A percentile compares a stretch with the other conserved stretches of the same genome.
phyloP scores from a whole-genome alignment of 495 filamentous ascomycete genomes.

The Neohortaea acidophila region DNA sequence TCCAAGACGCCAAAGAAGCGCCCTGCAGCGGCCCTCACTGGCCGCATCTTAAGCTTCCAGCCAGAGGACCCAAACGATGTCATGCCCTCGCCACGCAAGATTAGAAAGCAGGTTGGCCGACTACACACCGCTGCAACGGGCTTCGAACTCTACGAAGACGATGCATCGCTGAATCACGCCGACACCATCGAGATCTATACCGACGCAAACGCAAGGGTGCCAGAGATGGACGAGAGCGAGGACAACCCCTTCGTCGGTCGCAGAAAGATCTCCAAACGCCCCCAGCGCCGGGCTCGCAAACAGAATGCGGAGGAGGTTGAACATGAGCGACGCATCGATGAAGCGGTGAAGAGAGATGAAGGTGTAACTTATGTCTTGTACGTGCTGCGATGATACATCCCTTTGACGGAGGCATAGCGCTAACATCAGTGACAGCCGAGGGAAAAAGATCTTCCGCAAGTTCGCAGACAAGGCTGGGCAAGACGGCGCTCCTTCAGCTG shows the following conservation, averaged over 20 bases:
- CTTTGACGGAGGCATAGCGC: not conserved
- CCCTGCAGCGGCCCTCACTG: constrained; percentile 46
- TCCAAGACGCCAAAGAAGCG: constrained; percentile 75
- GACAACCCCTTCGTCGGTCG: constrained; percentile 60
- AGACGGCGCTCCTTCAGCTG: constrained; percentile 29
- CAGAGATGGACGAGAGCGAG: constrained; percentile 45
- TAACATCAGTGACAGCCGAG: constrained; percentile 44
- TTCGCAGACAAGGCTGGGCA: constrained; percentile 36
- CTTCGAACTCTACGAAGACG: constrained; percentile 52
- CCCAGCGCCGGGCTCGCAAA: constrained; percentile 2
- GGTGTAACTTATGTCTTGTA: constrained; percentile 81
- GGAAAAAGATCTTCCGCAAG: constrained; percentile 70
- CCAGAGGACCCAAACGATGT: constrained; percentile 29
- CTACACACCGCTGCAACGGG: constrained; percentile 44
- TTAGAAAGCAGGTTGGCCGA: constrained; percentile 26
- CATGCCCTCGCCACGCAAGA: constrained; percentile 44
- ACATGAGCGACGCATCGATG: constrained; percentile 39
- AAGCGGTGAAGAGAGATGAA: constrained; percentile 50
- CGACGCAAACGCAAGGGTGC: constrained; percentile 74
- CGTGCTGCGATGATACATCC: constrained; percentile 34
- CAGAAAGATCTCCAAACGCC: constrained; percentile 3
- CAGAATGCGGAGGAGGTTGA: constrained; percentile 1
- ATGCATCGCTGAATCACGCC: constrained; percentile 31
- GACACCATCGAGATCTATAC: constrained; percentile 68
- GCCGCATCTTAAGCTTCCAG: constrained; percentile 55